A percentile compares a stretch with the other conserved stretches of the same genome.
phyloP scores from a whole-genome alignment of 2,329 filamentous ascomycete species.

The Colletotrichum chlorophyti region DNA sequence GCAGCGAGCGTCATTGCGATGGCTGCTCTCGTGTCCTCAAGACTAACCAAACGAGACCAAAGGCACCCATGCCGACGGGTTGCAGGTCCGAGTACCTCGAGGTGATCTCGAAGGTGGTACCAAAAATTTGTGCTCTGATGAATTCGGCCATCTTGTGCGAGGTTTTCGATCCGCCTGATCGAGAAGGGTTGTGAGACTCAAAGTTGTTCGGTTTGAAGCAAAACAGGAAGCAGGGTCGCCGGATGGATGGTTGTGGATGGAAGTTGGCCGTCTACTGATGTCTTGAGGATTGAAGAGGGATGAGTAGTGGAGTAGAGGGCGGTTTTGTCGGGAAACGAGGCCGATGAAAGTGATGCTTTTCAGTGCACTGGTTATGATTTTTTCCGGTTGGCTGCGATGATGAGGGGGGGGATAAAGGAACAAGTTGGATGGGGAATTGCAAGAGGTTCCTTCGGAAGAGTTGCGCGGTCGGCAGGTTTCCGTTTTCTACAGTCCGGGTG shows the following conservation, averaged over 20 bases:
- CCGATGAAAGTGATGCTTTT: background rate
- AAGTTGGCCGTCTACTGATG: background rate
- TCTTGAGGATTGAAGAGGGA: background rate
- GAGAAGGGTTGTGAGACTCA: conserved; percentile 2
- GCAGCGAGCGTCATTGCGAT: background rate
- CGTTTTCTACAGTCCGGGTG: background rate
- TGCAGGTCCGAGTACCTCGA: conserved; percentile 98
- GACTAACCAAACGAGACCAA: conserved; percentile 93
- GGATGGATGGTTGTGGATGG: background rate
- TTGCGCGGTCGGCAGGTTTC: conserved; percentile 4
- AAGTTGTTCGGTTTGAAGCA: conserved; percentile 13
- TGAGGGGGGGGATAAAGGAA: background rate
- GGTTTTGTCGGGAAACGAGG: conserved; percentile 18
- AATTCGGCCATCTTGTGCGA: conserved; percentile 92
- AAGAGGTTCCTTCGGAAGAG: background rate
- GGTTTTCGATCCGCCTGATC: conserved; percentile 21
- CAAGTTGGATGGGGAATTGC: conserved; percentile 3
- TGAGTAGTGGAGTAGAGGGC: conserved; percentile 12
- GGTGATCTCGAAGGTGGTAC: conserved; percentile 99
- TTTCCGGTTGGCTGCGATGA: background rate
- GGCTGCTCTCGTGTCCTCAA: conserved; percentile 20
- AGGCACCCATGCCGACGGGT: conserved; percentile 98
- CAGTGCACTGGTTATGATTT: too few relatives aligned
- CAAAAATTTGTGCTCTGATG: conserved; percentile 98
- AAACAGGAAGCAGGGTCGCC: background rate